Base-by-base conservation (phyloP, 2,329 filamentous ascomycete genomes). In the Dactylellina parvicollis region DNA sequence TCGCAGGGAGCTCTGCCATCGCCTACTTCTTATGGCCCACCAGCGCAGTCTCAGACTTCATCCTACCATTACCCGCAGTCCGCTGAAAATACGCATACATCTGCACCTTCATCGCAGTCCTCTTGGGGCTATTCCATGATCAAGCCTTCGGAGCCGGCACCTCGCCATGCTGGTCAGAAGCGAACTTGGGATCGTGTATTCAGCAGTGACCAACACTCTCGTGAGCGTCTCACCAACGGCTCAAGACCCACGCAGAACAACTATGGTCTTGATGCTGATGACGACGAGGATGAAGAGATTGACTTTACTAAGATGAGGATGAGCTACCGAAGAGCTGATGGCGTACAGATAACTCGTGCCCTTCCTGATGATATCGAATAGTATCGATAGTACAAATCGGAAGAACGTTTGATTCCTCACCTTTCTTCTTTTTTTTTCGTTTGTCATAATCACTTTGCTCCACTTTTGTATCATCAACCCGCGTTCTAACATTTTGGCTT, bases 241-340 rank as follows among this genome's bases (percentile, higher is more conserved):
- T 75, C 74, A 34, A 75, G 77, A 38, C 77, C 77, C 44, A 75
- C 56, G 9, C 61, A 65, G 28, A 61, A 69, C n/a, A 54, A 42
- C 30, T 74, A 75, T 26, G 74, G 74, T n/a, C 34, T 70, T 10
- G 76, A 76, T 46, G 40, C 61, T 28, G 67, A 73, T 50, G 75
- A 75, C 4, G 73, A 76, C 22, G 77, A 77, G 16, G 76, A 78
- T n/a, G 77, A 77, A 55, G 75, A 77, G 38, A 75, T 76, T 49
- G 77, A 77, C 52, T 70, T 77, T 55, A 75, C 75, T 1, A 76
- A 77, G 56, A 57, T 77, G 65, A 76, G 75, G 59, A 78, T 78
- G 77, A 77, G 75, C 12, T 78, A 78, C 32, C 65, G 77, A 36
- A 74, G 77, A 55, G 77, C 77, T 20, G 77, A 78, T 70, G 77